Conservation (phyloP, 75 land plant species). For the Sequoia sempervirens region DNA sequence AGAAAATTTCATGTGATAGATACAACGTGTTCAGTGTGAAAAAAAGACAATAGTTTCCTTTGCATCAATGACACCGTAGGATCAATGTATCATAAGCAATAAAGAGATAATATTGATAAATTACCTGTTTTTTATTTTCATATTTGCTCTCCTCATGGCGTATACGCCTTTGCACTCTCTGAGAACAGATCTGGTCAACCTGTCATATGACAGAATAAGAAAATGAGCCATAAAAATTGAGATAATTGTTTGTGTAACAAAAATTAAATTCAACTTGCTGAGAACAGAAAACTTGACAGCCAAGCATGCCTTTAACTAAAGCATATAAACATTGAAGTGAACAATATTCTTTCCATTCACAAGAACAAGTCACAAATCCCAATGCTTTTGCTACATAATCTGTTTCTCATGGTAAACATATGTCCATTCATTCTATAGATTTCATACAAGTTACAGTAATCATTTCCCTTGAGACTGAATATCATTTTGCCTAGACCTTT, state of each 20-base stretch:
- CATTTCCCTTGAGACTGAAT: not conserved
- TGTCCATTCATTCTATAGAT: not conserved
- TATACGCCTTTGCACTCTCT: constrained; percentile 23
- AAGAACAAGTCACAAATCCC: not conserved
- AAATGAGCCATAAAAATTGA: not conserved
- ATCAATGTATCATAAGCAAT: not conserved
- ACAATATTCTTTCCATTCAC: not conserved
- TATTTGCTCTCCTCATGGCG: constrained; percentile 65
- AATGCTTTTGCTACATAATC: not conserved
- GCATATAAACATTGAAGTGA: not conserved
- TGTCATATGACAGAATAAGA: not conserved
- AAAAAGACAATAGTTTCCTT: not conserved
- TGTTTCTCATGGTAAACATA: not conserved
- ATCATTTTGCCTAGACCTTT: too few relatives aligned
- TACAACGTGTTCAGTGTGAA: not conserved
- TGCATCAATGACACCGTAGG: not conserved
- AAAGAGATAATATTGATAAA: not conserved
- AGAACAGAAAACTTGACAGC: not conserved
- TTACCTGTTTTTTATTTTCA: constrained; percentile 69
- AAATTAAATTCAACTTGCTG: not conserved
- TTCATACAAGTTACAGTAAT: not conserved
- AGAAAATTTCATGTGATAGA: not conserved
- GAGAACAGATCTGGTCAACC: not conserved
- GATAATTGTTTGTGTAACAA: not conserved
- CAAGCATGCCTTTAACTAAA: not conserved